Percentiles rank a stretch among this genome's conserved stretches.
Evolutionary conservation across 78 protist species (phyloP).

Genomic region (Dictyostelium discoideum): DNA sequence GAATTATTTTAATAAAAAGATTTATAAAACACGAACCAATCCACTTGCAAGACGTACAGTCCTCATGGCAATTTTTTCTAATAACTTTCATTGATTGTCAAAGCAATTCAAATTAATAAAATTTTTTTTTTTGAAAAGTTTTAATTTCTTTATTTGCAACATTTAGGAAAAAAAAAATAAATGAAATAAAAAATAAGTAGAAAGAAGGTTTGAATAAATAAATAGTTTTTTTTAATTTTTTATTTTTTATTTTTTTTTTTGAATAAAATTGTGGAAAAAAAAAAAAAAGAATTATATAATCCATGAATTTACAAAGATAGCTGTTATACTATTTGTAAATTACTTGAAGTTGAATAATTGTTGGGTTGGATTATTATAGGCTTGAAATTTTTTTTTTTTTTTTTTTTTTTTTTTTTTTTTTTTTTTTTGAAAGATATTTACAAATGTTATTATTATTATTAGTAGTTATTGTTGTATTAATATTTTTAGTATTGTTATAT

Average conservation of each 20-base stretch:
- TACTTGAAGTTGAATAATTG: background rate
- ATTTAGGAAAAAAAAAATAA: too few relatives aligned
- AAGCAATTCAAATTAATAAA: too few relatives aligned
- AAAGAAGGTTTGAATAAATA: background rate
- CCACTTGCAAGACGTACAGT: too few relatives aligned
- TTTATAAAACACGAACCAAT: too few relatives aligned
- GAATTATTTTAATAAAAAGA: too few relatives aligned
- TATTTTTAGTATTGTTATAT: background rate
- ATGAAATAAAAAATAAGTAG: too few relatives aligned
- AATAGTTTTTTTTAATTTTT: background rate
- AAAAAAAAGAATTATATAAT: background rate
- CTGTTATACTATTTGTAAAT: conserved; percentile 5
- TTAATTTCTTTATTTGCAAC: background rate
- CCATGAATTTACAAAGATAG: conserved; percentile 1
- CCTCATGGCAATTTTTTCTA: too few relatives aligned
- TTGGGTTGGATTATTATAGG: background rate
- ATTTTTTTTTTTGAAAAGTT: too few relatives aligned
- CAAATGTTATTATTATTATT: background rate
- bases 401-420: background rate
- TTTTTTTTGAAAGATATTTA: background rate
- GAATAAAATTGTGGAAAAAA: background rate
- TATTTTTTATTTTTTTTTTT: background rate
- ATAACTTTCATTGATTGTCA: too few relatives aligned
- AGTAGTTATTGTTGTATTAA: background rate
- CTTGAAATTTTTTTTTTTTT: too few relatives aligned